Conservation (phyloP, 2,329 filamentous ascomycete species). For the Hortaea sp. region DNA sequence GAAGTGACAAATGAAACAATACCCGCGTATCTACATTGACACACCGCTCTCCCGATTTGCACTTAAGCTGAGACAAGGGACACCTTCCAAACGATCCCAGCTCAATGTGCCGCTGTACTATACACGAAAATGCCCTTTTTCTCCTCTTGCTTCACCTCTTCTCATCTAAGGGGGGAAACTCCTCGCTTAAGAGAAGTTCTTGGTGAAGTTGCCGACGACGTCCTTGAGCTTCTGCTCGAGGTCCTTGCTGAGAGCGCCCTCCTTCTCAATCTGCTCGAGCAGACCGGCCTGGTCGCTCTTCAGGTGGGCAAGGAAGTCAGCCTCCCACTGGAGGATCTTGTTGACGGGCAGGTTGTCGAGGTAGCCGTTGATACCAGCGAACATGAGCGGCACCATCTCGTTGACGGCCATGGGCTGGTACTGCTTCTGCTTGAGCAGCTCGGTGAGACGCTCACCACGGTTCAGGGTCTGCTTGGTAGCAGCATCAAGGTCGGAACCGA, state of each 20-base stretch:
- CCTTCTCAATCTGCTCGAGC: conserved; percentile 80
- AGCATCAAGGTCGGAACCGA: conserved; percentile 98
- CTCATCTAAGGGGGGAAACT: background rate
- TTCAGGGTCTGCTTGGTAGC: conserved; percentile 96
- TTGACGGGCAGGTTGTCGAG: conserved; percentile 78
- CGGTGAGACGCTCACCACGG: conserved; percentile 97
- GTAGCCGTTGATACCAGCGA: conserved; percentile 95
- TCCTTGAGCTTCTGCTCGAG: conserved; percentile 75
- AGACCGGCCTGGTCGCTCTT: conserved; percentile 82
- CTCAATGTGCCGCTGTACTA: conserved; percentile 7
- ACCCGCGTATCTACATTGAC: conserved; percentile 4
- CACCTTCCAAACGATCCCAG: background rate
- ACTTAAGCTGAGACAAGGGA: background rate
- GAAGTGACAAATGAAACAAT: conserved; percentile 3
- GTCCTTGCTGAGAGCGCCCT: conserved; percentile 93
- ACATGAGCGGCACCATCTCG: conserved; percentile 99
- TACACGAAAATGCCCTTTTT: conserved; percentile 5
- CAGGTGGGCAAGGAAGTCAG: conserved; percentile 86
- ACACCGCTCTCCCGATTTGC: background rate
- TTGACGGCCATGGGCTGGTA: conserved; percentile 97
- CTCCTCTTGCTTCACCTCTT: background rate
- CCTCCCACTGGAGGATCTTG: conserved; percentile 91
- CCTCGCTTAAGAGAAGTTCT: conserved; percentile 61
- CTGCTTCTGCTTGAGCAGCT: conserved; percentile 99
- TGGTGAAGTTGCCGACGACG: conserved; percentile 70